Evolutionary conservation across 2,329 filamentous ascomycete genomes (phyloP).

Genomic region (Phyllosticta citriasiana): DNA sequence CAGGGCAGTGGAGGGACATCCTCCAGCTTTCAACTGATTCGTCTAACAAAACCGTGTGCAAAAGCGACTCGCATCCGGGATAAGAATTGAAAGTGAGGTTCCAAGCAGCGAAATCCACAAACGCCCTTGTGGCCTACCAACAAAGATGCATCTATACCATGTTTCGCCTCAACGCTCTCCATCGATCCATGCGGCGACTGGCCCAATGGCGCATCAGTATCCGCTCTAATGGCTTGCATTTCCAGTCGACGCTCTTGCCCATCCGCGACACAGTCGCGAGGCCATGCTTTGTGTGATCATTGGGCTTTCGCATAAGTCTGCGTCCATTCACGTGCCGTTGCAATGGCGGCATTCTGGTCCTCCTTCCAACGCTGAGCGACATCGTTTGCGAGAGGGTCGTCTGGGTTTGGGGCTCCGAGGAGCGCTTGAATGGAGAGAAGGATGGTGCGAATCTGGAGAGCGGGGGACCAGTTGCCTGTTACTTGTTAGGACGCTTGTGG

Average conservation of each 20-base stretch:
- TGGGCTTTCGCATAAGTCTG: conserved; percentile 55
- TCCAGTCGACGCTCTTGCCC: background rate
- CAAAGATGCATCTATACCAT: conserved; percentile 9
- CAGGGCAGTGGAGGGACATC: background rate
- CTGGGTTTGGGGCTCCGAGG: conserved; percentile 90
- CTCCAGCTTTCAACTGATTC: background rate
- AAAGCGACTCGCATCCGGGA: background rate
- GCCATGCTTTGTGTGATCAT: background rate
- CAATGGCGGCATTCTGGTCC: conserved; percentile 83
- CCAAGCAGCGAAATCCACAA: background rate
- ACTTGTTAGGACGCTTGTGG: background rate
- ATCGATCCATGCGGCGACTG: background rate
- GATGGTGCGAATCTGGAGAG: conserved; percentile 94
- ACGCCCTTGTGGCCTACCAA: conserved; percentile 6
- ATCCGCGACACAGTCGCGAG: background rate
- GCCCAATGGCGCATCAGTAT: background rate
- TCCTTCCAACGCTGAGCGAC: conserved; percentile 98
- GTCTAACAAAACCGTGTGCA: background rate
- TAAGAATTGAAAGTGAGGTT: background rate
- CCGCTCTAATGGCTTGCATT: background rate
- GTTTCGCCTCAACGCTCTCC: conserved; percentile 1
- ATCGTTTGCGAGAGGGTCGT: conserved; percentile 95
- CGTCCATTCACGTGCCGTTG: conserved; percentile 89
- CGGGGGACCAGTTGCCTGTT: conserved; percentile 94
- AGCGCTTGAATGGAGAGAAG: conserved; percentile 97